These are phyloP conservation scores for Tylopilus vinaceipallidus DNA, from an alignment of 768 basidiomycete species.

Conservation along the genomic window DNA sequence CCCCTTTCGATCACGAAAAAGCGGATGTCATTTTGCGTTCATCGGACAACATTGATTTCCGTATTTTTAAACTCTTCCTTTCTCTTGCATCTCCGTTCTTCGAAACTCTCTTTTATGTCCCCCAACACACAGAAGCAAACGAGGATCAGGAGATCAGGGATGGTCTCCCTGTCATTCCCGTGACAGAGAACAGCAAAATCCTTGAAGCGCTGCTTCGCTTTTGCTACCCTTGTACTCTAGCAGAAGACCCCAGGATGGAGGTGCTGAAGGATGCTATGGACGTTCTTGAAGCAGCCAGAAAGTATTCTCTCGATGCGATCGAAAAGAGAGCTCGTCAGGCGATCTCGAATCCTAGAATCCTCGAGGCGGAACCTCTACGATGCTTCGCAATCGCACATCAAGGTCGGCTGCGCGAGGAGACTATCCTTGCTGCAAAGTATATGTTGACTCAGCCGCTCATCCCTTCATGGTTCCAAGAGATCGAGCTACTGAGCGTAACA, in stretches of 20 bases:
- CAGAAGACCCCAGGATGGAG: slow-evolving; percentile 17
- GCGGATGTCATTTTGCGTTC: slow-evolving; percentile 26
- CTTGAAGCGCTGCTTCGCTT: slow-evolving; percentile 27
- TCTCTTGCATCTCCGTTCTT: slow-evolving; percentile 36
- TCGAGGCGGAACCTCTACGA: slow-evolving; percentile 24
- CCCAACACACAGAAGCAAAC: slow-evolving; percentile 19
- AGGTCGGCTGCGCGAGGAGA: slow-evolving; percentile 22
- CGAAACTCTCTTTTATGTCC: slow-evolving; percentile 30
- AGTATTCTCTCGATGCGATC: slow-evolving; percentile 16
- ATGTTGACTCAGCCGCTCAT: slow-evolving; percentile 26
- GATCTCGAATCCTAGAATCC: slow-evolving; percentile 15
- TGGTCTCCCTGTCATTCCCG: slow-evolving; percentile 18
- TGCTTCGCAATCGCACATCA: slow-evolving; percentile 33
- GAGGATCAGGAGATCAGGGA: slow-evolving; percentile 14
- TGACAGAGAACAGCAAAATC: slow-evolving; percentile 21
- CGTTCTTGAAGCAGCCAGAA: slow-evolving; percentile 16
- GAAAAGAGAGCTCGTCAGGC: slow-evolving; percentile 19
- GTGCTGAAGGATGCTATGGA: slow-evolving; percentile 1
- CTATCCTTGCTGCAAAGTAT: slow-evolving; percentile 27
- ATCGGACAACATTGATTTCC: slow-evolving; percentile 30
- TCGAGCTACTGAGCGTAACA: slow-evolving; percentile 24
- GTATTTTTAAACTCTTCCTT: slow-evolving; percentile 33
- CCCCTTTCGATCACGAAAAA: slow-evolving; percentile 24
- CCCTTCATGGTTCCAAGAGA: slow-evolving; percentile 23
- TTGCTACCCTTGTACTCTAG: slow-evolving; percentile 26